Conservation (phyloP, 345 rosid genomes). For the Rhizophora mangle region DNA sequence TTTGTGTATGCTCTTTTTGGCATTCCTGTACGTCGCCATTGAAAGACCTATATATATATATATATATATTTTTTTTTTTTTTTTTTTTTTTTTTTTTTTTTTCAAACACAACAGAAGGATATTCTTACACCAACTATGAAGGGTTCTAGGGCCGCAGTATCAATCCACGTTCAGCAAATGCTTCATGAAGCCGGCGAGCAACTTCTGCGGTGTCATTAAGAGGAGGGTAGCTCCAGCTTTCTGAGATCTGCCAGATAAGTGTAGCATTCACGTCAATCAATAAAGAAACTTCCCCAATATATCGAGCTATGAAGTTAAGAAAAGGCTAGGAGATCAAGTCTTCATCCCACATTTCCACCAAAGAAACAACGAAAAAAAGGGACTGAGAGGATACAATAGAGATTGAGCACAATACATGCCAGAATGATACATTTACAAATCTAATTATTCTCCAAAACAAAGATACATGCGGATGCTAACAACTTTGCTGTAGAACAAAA, state of each 20-base stretch:
- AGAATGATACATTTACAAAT: no score
- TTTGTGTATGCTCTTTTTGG: slow-evolving; percentile 12
- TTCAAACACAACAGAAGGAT: slow-evolving; percentile 12
- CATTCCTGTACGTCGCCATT: slow-evolving; percentile 11
- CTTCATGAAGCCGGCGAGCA: slow-evolving; percentile 60
- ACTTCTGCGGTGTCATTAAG: slow-evolving; percentile 87
- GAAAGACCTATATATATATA: slow-evolving; percentile 3
- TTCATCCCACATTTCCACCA: not conserved
- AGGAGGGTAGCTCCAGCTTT: slow-evolving; percentile 96
- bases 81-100: not conserved
- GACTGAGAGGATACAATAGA: no score
- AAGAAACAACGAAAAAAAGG: no score
- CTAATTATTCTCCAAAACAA: no score
- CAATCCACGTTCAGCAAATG: slow-evolving; percentile 81
- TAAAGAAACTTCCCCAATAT: not conserved
- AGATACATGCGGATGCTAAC: no score
- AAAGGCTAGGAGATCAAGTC: not conserved
- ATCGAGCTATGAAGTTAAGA: not conserved
- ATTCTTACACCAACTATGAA: slow-evolving; percentile 27
- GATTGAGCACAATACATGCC: no score
- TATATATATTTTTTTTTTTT: not conserved
- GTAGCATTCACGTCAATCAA: not conserved
- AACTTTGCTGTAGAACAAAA: no score
- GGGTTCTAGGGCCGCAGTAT: slow-evolving; percentile 51
- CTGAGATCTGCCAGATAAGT: slow-evolving; percentile 56